Evolutionary conservation across 176 grass and related monocot species (phyloP), one percentile per base, ranked within the genome.

Genomic region (Paspalum vaginatum): DNA sequence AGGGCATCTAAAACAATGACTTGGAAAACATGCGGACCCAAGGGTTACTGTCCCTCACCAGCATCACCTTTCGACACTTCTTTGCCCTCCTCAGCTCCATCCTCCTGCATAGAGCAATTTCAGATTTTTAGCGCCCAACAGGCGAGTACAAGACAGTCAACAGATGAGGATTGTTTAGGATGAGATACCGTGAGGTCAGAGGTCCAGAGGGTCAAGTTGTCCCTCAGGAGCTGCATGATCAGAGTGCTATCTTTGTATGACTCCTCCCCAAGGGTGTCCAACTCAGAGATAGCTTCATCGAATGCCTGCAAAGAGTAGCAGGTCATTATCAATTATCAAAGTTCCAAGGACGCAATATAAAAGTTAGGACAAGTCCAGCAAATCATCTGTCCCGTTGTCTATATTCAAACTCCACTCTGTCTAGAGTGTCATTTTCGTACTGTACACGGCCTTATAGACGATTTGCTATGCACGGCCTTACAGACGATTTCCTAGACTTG

Each of bases 211-310:
- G 93, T 97, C 86, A 97, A 80, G 78, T 97, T 97, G 74, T 97
- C 90, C 68, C 93, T 91, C 47, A 97, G 80, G 44, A 97, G 93
- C 78, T 97, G 93, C 93, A 97, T 97, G 72, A 97, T 97, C 83
- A 93, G 84, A 15, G 93, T 97, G 85, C 93, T 97, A 22, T 97
- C 93, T 72, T 97, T 97, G 93, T 97, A 97, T 9, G 93, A 97
- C 48, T 97, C 93, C 77, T 97, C 93, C 2, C 90, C 88, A 5
- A 97, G 84, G 59, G 93, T 88, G 37, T 97, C 93, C 68, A 97
- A 83, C 81, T 97, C 90, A 3, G 93, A 93, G 68, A 97, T 97
- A 39, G 93, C 93, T 65, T 97, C 93, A 37, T 97, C 93, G 72
- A 97, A 97, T 6, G 93, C 93, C 93, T 97, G 80, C 9, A 68